These are phyloP conservation scores for Suillus tomentosus DNA, from an alignment of 768 basidiomycete species.

Conservation along the genomic window DNA sequence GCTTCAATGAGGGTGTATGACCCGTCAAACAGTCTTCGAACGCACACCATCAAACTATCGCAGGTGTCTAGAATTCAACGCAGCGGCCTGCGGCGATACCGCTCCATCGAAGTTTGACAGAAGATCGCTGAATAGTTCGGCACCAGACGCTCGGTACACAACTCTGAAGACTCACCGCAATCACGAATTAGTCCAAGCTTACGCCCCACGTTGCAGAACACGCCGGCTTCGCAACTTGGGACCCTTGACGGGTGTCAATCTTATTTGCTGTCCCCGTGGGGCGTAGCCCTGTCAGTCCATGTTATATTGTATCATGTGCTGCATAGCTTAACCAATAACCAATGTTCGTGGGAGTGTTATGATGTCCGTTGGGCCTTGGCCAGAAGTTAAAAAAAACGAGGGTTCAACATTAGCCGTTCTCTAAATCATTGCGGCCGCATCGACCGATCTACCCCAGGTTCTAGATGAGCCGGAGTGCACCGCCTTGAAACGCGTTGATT, in stretches of 20 bases:
- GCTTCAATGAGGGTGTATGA: too few species aligned
- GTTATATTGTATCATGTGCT: background rate
- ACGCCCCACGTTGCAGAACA: background rate
- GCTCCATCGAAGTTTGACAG: background rate
- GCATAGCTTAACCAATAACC: background rate
- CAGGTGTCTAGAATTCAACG: background rate
- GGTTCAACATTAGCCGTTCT: background rate
- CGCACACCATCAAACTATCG: background rate
- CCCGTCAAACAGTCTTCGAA: background rate
- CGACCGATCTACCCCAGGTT: slow-evolving; percentile 5
- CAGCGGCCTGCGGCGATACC: background rate
- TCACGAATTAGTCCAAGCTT: background rate
- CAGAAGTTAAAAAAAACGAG: background rate
- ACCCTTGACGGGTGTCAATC: background rate
- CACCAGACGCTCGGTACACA: background rate
- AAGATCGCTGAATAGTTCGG: background rate
- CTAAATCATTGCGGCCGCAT: background rate
- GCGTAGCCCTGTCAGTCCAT: background rate
- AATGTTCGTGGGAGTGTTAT: background rate
- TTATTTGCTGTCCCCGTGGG: background rate
- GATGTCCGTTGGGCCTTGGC: background rate
- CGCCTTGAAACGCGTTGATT: background rate
- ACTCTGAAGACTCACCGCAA: background rate
- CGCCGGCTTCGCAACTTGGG: background rate
- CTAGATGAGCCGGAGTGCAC: slow-evolving; percentile 1